Evolutionary conservation across 1,284 basidiomycete genomes (phyloP).

Genomic region (Ustilago vetiveriae): DNA sequence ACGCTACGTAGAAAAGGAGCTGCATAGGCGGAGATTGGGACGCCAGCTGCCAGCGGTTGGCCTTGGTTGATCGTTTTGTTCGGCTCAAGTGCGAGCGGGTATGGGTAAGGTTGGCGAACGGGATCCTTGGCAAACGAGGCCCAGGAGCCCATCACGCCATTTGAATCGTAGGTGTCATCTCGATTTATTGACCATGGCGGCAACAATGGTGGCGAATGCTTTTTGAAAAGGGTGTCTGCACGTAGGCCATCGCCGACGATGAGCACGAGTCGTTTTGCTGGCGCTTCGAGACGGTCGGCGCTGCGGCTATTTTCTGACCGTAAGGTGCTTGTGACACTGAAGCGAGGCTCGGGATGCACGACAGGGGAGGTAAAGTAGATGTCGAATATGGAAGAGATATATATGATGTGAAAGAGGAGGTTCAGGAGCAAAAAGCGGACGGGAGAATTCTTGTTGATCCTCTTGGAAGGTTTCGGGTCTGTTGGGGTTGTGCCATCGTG

Average conservation of each 20-base stretch:
- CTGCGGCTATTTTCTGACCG: background rate
- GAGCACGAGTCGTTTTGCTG: constrained; percentile 79
- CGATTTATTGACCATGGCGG: constrained; percentile 45
- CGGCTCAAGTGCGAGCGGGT: constrained; percentile 16
- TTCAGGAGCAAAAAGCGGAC: constrained; percentile 72
- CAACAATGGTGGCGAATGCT: constrained; percentile 22
- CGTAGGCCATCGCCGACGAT: constrained; percentile 80
- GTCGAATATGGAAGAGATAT: constrained; percentile 74
- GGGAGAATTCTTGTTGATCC: constrained; percentile 66
- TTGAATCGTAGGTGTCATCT: constrained; percentile 1
- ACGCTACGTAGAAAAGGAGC: constrained; percentile 81
- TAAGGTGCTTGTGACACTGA: constrained; percentile 29
- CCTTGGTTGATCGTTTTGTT: background rate
- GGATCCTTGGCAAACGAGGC: constrained; percentile 25
- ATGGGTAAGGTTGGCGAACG: constrained; percentile 25
- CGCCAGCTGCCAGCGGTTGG: background rate
- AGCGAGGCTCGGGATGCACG: constrained; percentile 59
- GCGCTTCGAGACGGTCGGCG: constrained; percentile 54
- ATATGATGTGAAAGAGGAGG: constrained; percentile 57
- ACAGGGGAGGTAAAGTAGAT: constrained; percentile 80
- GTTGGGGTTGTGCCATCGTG: background rate
- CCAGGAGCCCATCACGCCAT: constrained; percentile 24
- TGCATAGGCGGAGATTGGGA: constrained; percentile 63
- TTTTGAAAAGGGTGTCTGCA: constrained; percentile 80
- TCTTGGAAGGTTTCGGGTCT: constrained; percentile 3